Evolutionary conservation across 768 basidiomycete genomes (phyloP), one percentile per base, ranked within the genome.

Genomic region (Mycena epipterygia): DNA sequence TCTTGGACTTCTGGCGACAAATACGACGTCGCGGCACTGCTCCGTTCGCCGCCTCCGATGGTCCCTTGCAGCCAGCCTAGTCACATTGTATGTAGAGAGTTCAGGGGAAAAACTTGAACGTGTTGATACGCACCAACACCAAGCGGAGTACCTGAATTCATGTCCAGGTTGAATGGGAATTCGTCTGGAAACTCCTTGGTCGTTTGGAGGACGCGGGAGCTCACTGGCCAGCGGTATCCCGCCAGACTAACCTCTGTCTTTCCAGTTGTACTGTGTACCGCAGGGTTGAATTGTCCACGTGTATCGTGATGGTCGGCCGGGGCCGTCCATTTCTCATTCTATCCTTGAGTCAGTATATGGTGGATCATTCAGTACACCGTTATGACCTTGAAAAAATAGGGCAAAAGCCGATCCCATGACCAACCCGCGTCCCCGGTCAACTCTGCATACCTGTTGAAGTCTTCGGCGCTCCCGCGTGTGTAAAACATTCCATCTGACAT

Each of bases 301-400:
- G 76, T 82, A 67, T 84, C 77, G 61, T 84, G 84, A n/a, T 75
- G 57, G 62, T 85, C 83, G 12, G 78, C 77, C 3, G 85, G 83
- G 16, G 78, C 67, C 2, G 71, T 71, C 68, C 77, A 82, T 42
- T 73, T 76, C 72, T 87, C 85, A 70, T 79, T 79, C 84, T 85
- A 21, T 16, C 16, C 21, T 53, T 16, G n/a, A 62, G 42, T 51
- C 41, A 35, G 42, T 6, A 59, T 48, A 41, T n/a, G 21, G 6
- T n/a, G 21, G 6, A n/a, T 21, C 21, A 61, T 16, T 27, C 11
- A 19, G 39, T 2, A 48, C 48, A 23, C 27, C 16, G 25, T 23
- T 23, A 51, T 23, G 27, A 79, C 81, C 75, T 78, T 81, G 13
- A 71, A 53, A 46, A 80, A 73, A 55, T 79, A 83, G 7, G 78